Evolutionary conservation across 1,284 basidiomycete genomes (phyloP).

Genomic region (Ganoderma sinense): DNA sequence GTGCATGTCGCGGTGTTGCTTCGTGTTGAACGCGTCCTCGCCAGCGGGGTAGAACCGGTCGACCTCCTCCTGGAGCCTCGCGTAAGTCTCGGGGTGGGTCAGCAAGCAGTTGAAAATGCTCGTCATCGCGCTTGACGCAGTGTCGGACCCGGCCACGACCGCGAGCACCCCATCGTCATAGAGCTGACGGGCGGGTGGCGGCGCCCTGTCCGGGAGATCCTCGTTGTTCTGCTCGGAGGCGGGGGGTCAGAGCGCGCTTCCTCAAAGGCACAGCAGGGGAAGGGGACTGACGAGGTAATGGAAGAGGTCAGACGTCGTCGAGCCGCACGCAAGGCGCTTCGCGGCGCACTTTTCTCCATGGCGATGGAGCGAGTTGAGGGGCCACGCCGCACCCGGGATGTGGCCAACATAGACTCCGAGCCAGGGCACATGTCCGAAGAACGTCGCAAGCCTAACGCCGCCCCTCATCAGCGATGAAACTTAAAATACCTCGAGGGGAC

Average conservation of each 20-base stretch:
- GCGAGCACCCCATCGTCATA: constrained; percentile 31
- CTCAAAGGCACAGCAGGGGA: background rate
- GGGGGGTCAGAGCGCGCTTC: background rate
- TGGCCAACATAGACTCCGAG: constrained; percentile 18
- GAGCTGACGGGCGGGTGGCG: constrained; percentile 26
- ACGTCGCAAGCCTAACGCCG: constrained; percentile 11
- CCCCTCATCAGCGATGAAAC: background rate
- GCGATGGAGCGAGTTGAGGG: constrained; percentile 14
- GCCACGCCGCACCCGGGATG: constrained; percentile 20
- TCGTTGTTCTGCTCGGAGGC: constrained; percentile 27
- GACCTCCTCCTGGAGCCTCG: constrained; percentile 37
- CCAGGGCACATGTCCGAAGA: constrained; percentile 30
- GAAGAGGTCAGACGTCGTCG: constrained; percentile 31
- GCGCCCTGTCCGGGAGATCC: constrained; percentile 25
- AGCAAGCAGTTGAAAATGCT: constrained; percentile 34
- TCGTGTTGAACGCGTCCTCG: constrained; percentile 36
- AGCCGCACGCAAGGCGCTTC: constrained; percentile 18
- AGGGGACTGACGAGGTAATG: constrained; percentile 27
- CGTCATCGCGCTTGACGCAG: constrained; percentile 34
- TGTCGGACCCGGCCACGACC: constrained; percentile 43
- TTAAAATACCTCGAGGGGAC: background rate
- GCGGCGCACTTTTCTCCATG: constrained; percentile 15
- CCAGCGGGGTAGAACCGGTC: constrained; percentile 38
- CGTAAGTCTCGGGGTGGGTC: constrained; percentile 31
- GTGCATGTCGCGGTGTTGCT: constrained; percentile 35